Evolutionary conservation across 805 yeast species (phyloP), one percentile per base, ranked within the genome.

Genomic region (Cyberlindnera mycetangii): DNA sequence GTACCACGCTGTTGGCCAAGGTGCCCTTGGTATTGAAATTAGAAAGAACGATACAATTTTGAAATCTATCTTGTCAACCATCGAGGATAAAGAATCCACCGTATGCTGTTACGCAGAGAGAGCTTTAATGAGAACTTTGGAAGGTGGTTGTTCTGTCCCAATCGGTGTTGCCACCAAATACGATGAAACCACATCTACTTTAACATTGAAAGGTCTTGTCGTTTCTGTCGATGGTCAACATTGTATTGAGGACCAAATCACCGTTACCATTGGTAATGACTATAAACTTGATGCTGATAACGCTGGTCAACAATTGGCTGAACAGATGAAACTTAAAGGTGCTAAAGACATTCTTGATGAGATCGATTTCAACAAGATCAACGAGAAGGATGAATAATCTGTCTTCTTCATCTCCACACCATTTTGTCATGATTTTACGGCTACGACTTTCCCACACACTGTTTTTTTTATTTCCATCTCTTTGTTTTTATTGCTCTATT

Each of bases 1-100:
- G 96, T 85, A 81, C 61, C 87, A 92, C 62, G 97, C 99, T 1
- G 97, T 93, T 37, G 99, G 99, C n/a, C 99, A 93, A 69, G 99
- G 99, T 51, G 98, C 98, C 0, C 67, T 93, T 36, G 99, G 98
- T 16, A 70, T 93, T 21, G 99, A 93, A 68, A 87, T 92, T 53
- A 76, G 95, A 56, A 75, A 75, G 47, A 76, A 74, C 47, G 96
- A 93, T 64, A 58, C 64, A 6, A 68, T 70, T 39, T 77, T 86
- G 66, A 69, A 69, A 54, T 65, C 73, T 44, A 71, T 90, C 16
- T 76, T 95, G 54, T 64, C 73, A 15, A 71, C 77, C 45, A 78
- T 92, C 49, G 83, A 82, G 54, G 83, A 89, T 62, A 63, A 68
- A 34, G 73, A 78, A 6, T 75, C 95, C 3, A 76, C 89, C 1